phyloP scores from a whole-genome alignment of 108 stramenopile genomes.

The Nitzschia sp. region DNA sequence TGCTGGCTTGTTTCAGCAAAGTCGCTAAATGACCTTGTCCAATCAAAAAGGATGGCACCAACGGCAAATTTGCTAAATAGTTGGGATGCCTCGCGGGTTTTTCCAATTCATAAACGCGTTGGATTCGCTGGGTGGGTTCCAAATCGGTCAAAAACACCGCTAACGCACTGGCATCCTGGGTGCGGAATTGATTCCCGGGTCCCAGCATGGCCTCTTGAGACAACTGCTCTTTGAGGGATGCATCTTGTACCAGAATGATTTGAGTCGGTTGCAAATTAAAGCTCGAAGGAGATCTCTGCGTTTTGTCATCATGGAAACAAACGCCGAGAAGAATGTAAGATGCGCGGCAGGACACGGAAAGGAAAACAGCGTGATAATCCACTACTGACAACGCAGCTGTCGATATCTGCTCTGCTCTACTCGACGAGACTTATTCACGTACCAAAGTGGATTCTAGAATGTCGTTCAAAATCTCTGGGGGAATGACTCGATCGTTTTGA shows the following conservation, averaged over 20 bases:
- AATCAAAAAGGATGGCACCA: constrained; percentile 70
- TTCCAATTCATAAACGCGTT: constrained; percentile 69
- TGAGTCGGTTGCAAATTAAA: constrained; percentile 90
- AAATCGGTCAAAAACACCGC: constrained; percentile 81
- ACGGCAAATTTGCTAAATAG: constrained; percentile 63
- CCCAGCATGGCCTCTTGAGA: constrained; percentile 77
- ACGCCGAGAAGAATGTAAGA: not conserved
- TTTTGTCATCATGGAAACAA: not conserved
- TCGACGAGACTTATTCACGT: constrained; percentile 23
- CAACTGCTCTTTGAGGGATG: constrained; percentile 50
- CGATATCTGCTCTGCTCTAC: no score
- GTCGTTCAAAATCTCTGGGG: constrained; percentile 49
- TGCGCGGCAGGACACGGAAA: not conserved
- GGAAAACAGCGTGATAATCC: constrained; percentile 2
- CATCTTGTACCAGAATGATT: constrained; percentile 64
- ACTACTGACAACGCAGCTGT: not conserved
- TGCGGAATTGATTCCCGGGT: constrained; percentile 72
- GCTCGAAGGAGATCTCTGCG: constrained; percentile 76
- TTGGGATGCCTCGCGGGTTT: constrained; percentile 51
- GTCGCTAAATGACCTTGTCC: constrained; percentile 76
- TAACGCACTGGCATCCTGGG: constrained; percentile 65
- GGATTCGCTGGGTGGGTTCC: constrained; percentile 67
- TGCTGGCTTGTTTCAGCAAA: constrained; percentile 59
- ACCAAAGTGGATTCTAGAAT: constrained; percentile 69
- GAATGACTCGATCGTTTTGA: constrained; percentile 54